Evolutionary conservation across 2,329 filamentous ascomycete species (phyloP), one percentile per base, ranked within the genome.

Genomic region (Fusarium caatingaense): DNA sequence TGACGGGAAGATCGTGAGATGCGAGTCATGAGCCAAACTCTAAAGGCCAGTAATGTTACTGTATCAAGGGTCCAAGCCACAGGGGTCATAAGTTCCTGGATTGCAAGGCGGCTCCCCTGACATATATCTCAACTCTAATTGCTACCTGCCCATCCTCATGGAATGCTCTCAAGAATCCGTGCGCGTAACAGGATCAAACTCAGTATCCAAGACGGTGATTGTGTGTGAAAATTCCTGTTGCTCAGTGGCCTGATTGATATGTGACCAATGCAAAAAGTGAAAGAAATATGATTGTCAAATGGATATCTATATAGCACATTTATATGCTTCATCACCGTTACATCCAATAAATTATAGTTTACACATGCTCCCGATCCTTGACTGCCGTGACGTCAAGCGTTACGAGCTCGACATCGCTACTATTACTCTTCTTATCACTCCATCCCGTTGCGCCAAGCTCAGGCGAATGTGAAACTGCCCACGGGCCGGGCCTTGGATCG

Each of bases 401-500:
- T 11, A 64, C 51, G 32, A 64, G 61, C 27, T 64, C 61, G 8
- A 64, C 23, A 8, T 69, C 66, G 18, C 66, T 69, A 15, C 61
- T 46, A 2, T 46, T 69, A 10, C 66, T 69, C 28, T 63, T 69
- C 56, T 69, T 66, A 21, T 69, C 66, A 13, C 44, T 64, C 65
- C 65, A 68, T 13, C 34, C 56, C n/a, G 49, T 53, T 30, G n/a
- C 47, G 8, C 41, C 34, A 16, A 69, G 27, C 6, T 66, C 66
- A 4, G 42, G 34, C 3, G 60, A 69, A 27, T 54, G 50, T 12
- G 50, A 25, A 13, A 47, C 49, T 30, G 42, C 21, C 49, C 54
- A 55, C 8, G 46, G 34, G 4, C 40, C 25, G 11, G 46, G 40
- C 3, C 47, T 48, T 3, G 40, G 11, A 9, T 40, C 23, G 6